phyloP scores from a whole-genome alignment of 169 alveolate genomes.

The Fabrea salina region DNA sequence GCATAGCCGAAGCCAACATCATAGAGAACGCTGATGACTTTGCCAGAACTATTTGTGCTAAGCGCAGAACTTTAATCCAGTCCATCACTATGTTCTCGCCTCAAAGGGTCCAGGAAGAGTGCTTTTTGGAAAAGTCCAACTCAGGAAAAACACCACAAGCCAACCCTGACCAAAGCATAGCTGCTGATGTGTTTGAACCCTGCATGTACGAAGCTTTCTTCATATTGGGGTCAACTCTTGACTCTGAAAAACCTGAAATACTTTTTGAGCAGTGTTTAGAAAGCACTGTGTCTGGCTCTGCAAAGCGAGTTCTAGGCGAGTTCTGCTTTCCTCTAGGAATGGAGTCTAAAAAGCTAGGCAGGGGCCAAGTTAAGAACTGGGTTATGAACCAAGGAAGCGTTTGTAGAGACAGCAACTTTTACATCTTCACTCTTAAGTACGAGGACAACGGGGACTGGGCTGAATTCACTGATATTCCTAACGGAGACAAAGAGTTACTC shows the following conservation, averaged over 20 bases:
- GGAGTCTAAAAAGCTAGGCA: not conserved
- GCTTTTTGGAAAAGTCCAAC: not conserved
- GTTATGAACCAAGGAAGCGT: not conserved
- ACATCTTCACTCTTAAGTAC: conserved; percentile 2
- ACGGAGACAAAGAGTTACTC: not conserved
- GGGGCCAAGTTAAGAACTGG: not conserved
- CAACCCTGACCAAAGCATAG: conserved; percentile 28
- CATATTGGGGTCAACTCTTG: not conserved
- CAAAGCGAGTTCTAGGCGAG: not conserved
- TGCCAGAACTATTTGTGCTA: not conserved
- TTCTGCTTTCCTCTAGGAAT: not conserved
- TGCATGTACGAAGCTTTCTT: conserved; percentile 18
- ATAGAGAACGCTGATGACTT: not conserved
- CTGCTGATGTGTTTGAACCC: not conserved
- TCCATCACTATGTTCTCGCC: not conserved
- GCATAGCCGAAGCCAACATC: not conserved
- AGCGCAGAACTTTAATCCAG: not conserved
- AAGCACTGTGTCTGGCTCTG: not conserved
- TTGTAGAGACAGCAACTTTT: not conserved
- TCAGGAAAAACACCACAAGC: conserved; percentile 23
- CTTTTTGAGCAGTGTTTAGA: not conserved
- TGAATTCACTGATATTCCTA: not conserved
- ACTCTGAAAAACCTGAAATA: not conserved
- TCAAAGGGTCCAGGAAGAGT: not conserved
- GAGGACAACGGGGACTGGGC: not conserved